Base-by-base conservation (phyloP, 352 stramenopile genomes). In the Globisporangium canariense region DNA sequence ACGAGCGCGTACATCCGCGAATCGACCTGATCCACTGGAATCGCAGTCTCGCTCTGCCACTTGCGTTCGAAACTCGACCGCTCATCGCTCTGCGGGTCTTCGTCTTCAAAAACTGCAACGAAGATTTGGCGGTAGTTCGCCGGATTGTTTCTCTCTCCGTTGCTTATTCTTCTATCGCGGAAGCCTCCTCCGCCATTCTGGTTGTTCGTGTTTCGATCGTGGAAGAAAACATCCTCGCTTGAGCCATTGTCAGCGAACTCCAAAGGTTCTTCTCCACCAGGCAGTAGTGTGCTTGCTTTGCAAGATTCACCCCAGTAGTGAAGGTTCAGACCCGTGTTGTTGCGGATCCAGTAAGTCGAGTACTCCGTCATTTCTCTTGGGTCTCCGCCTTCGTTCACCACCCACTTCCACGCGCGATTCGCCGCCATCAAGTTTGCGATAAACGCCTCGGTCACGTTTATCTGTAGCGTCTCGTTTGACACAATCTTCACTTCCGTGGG, bases 311-410 rank as follows among this genome's bases (percentile, higher is more conserved):
- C 75, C 84, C 83, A 91, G 54, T 95, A 95, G 18, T 79, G 73
- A 60, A 96, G 66, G n/a, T 70, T 71, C 36, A 96, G 70, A 32
- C 88, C 88, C 3, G 84, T 96, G 30, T 93, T 81, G 64, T 96
- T 96, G 58, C 87, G 81, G 49, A 95, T 93, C 80, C 83, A 93
- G 58, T 93, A 93, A 14, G 85, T 89, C 34, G 87, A 95, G 65
- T 92, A 93, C 51, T 92, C 81, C 11, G 77, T 85, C 71, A 88
- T 88, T 66, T 92, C 81, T 16, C 80, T 76, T 7, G 82, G 82
- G 65, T 89, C 82, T 10, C 72, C 79, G 36, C 79, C 76, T 65
- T 85, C 79, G n/a, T 88, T 80, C 9, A 79, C 74, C 30, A 93
- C 79, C 83, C 83, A 94, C 50, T 86, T 66, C 86, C 86, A 94